These are phyloP conservation scores for Micractinium sp. DNA, from an alignment of 139 green algal genomes.

Conservation along the genomic window DNA sequence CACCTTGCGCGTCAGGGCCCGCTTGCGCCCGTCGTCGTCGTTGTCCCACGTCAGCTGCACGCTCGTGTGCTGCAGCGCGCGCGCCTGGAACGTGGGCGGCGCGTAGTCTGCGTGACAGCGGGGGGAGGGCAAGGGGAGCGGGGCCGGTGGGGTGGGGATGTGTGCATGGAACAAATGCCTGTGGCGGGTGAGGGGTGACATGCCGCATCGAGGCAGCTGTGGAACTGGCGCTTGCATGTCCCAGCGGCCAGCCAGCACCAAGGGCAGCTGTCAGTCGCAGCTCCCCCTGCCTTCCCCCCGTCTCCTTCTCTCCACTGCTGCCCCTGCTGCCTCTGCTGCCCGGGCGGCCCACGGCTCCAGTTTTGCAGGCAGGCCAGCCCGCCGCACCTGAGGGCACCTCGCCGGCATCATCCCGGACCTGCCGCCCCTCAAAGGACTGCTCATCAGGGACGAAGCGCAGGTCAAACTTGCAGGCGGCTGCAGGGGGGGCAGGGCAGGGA, in stretches of 20 bases:
- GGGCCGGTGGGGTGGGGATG: not conserved
- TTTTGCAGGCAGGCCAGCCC: too few relatives aligned
- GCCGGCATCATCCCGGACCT: constrained; percentile 69
- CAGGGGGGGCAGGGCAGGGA: not conserved
- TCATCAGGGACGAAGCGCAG: constrained; percentile 92
- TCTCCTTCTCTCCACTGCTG: too few relatives aligned
- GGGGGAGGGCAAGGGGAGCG: not conserved
- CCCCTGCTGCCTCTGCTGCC: too few relatives aligned
- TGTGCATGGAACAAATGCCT: too few relatives aligned
- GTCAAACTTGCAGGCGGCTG: constrained; percentile 80
- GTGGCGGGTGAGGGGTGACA: too few relatives aligned
- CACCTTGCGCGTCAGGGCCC: constrained; percentile 56
- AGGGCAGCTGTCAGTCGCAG: too few relatives aligned
- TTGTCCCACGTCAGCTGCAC: constrained; percentile 94
- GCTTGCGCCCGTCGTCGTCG: constrained; percentile 78
- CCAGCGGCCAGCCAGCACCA: too few relatives aligned
- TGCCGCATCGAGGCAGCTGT: too few relatives aligned
- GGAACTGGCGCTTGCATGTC: too few relatives aligned
- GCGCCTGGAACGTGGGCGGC: constrained; percentile 77
- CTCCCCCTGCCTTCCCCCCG: too few relatives aligned
- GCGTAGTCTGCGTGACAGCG: constrained; percentile 69
- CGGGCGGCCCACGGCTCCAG: too few relatives aligned
- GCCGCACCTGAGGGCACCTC: constrained; percentile 14
- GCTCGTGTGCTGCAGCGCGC: constrained; percentile 90
- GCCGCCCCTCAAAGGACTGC: constrained; percentile 68